Conservation (phyloP, 139 green algal genomes). For the Tetraselmis striata region DNA sequence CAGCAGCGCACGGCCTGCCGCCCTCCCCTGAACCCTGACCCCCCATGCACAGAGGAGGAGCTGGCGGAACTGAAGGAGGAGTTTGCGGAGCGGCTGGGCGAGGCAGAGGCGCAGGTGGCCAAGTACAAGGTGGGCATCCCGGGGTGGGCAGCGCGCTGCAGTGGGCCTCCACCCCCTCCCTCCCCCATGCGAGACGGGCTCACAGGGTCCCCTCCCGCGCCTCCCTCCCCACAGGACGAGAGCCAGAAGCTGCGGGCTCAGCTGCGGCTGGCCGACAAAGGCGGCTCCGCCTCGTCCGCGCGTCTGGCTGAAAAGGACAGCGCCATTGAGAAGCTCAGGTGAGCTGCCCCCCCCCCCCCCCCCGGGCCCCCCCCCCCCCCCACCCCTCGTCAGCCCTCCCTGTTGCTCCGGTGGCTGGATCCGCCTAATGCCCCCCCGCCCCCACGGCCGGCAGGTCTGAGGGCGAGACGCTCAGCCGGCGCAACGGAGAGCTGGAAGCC, state of each 20-base stretch:
- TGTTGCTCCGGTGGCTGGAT: no score
- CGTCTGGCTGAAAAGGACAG: conserved; percentile 37
- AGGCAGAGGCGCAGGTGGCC: conserved; percentile 25
- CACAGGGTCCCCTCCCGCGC: no score
- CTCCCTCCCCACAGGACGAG: no score
- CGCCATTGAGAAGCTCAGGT: conserved; percentile 39
- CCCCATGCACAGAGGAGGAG: conserved; percentile 57
- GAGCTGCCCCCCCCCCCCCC: not conserved
- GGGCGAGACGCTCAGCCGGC: conserved; percentile 28
- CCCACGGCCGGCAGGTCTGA: not conserved
- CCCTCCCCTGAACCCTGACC: no score
- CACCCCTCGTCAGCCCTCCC: no score
- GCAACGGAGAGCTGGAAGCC: conserved; percentile 17
- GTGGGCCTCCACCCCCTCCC: no score
- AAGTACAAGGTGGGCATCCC: not conserved
- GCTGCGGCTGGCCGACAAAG: conserved; percentile 32
- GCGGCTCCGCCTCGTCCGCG: conserved; percentile 30
- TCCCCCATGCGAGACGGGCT: no score
- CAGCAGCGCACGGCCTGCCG: no score
- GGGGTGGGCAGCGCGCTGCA: no score
- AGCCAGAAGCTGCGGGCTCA: conserved; percentile 31
- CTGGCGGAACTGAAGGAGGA: conserved; percentile 76
- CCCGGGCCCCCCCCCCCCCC: no score
- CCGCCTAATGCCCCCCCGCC: no score
- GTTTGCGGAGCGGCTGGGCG: conserved; percentile 63